phyloP scores from a whole-genome alignment of 768 basidiomycete genomes.

The Mycena capillaripes region DNA sequence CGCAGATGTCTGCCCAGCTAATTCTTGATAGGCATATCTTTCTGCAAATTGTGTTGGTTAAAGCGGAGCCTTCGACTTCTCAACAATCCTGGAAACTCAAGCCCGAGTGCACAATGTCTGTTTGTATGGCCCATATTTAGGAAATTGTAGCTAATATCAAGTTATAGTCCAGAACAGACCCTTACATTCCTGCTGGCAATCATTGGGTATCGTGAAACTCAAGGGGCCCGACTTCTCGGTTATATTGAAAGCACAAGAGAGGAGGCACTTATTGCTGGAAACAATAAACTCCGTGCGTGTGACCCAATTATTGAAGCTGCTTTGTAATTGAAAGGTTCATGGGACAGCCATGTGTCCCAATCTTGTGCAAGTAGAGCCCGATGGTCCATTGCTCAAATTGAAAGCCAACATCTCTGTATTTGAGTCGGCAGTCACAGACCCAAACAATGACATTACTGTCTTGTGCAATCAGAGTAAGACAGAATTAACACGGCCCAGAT shows the following conservation, averaged over 20 bases:
- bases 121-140: neutral
- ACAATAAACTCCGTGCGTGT: neutral
- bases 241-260: neutral
- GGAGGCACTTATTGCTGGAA: neutral
- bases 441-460: neutral
- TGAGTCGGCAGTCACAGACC: neutral
- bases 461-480: neutral
- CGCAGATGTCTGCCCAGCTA: neutral
- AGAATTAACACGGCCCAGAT: neutral
- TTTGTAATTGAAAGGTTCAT: neutral
- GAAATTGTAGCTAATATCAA: neutral
- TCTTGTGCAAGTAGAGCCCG: neutral
- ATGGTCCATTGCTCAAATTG: slow-evolving; percentile 1
- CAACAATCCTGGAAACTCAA: neutral
- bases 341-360: neutral
- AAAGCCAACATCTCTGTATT: neutral
- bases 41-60: neutral
- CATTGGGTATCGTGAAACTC: neutral
- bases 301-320: neutral
- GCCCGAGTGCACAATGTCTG: neutral
- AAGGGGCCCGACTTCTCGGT: neutral
- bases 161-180: neutral
- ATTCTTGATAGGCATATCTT: neutral
- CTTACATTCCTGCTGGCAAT: neutral
- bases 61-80: neutral